Base-by-base conservation (phyloP, 2,329 filamentous ascomycete genomes). In the Shiraia bambusicola region DNA sequence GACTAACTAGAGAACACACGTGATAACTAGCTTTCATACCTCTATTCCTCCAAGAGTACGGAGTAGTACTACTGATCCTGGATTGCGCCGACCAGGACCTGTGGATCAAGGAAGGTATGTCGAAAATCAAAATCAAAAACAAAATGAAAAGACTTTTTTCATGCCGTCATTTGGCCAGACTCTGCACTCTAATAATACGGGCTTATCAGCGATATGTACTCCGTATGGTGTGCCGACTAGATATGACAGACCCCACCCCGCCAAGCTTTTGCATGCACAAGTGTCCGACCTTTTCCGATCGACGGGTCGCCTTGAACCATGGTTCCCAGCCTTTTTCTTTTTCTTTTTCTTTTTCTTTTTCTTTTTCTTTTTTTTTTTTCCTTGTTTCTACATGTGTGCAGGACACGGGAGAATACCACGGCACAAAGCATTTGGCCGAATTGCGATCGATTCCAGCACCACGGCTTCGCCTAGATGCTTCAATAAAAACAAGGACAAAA, bases 301-400 rank as follows among this genome's bases (percentile, higher is more conserved):
- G 19, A 22, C 8, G 19, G 19, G 19, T 22, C 19, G 19, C 19
- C 19, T 22, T 22, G 19, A 22, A 22, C 19, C 19, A 22, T 22
- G 19, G 19, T 22, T 22, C 19, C 4, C 67, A 67, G 79, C 75
- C n/a, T 19, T 22, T 3, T 8, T 15, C 14, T 29, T 28, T 22
- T 19, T 19, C 12, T 17, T 12, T 26, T 6, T 35, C 28, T 8
- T 25, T 8, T 26, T 7, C 8, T 10, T 37, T 10, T 17, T 31
- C 15, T 15, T 40, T 34, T 31, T 31, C 16, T n/a, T 27, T 26
- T n/a, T 13, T 37, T 39, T 41, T 31, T 28, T 34, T 15, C 12
- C 13, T 11, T 24, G 3, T 25, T 15, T 2, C 32, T 14, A n/a
- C 22, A 2, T 28, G 13, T n/a, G 31, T 32, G 24, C 33, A 14